Evolutionary conservation across 768 basidiomycete genomes (phyloP).

Genomic region (Phylloporus scabripes): DNA sequence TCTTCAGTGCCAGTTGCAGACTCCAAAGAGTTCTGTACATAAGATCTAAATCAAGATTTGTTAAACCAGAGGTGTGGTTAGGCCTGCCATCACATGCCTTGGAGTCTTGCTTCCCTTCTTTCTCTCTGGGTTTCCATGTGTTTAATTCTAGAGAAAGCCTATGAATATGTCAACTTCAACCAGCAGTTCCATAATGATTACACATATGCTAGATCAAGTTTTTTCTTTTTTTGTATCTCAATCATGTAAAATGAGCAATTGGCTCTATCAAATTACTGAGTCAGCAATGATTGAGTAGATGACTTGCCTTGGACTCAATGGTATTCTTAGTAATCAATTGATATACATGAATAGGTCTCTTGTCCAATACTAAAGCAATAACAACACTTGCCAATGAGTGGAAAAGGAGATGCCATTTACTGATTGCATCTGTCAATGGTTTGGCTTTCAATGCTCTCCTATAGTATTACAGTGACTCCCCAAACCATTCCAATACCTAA

Average conservation of each 20-base stretch:
- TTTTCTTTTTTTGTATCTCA: slow-evolving; percentile 85
- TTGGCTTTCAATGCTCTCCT: slow-evolving; percentile 82
- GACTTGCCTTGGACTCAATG: slow-evolving; percentile 72
- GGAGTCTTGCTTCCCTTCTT: slow-evolving; percentile 74
- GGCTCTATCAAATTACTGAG: not conserved
- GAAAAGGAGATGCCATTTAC: slow-evolving; percentile 25
- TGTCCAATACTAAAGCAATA: slow-evolving; percentile 59
- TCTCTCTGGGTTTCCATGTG: slow-evolving; percentile 68
- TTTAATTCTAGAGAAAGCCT: slow-evolving; percentile 86
- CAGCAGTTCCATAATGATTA: not conserved
- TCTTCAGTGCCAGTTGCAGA: slow-evolving; percentile 24
- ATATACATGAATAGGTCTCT: slow-evolving; percentile 77
- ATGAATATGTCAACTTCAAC: not conserved
- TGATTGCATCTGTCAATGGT: slow-evolving; percentile 79
- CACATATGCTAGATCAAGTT: slow-evolving; percentile 70
- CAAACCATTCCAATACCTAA: no score
- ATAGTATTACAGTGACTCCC: no score
- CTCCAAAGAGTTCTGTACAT: slow-evolving; percentile 53
- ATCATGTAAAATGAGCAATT: slow-evolving; percentile 44
- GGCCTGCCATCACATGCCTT: slow-evolving; percentile 45
- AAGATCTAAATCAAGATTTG: slow-evolving; percentile 40
- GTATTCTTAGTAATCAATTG: slow-evolving; percentile 89
- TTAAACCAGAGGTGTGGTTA: not conserved
- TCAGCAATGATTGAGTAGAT: not conserved
- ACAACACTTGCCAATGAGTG: slow-evolving; percentile 2